Base-by-base conservation (phyloP, 176 grass and related monocot genomes). In the Eremochloa ophiuroides region DNA sequence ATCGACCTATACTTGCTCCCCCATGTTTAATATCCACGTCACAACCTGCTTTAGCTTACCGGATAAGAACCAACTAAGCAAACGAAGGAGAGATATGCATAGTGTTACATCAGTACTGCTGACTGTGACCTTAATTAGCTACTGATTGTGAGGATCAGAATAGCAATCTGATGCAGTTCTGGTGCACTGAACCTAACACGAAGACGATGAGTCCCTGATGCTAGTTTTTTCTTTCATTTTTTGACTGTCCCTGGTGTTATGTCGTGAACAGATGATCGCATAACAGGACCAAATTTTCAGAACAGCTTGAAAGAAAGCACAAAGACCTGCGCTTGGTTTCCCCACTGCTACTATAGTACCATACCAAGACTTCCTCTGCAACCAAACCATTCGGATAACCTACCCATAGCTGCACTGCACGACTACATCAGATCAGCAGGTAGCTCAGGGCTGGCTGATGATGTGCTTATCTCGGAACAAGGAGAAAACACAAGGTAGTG, bases 51-150 rank as follows among this genome's bases (percentile, higher is more conserved):
- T 20, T 25, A 23, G 27, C 10, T 14, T 15, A 62, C 31, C 18
- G 56, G 79, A 87, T 83, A 83, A 83, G 79, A 87, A 27, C 75
- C 23, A 82, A 71, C 75, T 12, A 82, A 71, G 55, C 71, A 5
- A 18, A 8, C 6, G 8, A 18, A 8, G 3, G 8, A 41, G 31
- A 53, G 13, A 50, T 63, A 25, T 82, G 72, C 51, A 29, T 5
- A 23, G 42, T 26, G 22, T 58, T 58, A 58, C 53, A 58, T 58
- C 53, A 58, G 53, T 58, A 38, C 25, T 82, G 1, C 3, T 8
- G 50, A 82, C 30, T 63, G 38, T 8, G 85, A 77, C 72, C 25
- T 70, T 30, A 71, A 23, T 70, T 30, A 71, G 26, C 4, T 35
- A 44, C 34, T 58, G 53, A 58, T 58, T 58, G 53, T 58, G 53